A percentile compares a stretch with the other conserved stretches of the same genome.
Evolutionary conservation across 495 filamentous ascomycete genomes (phyloP).

Genomic region (Podospora pseudocomata): DNA sequence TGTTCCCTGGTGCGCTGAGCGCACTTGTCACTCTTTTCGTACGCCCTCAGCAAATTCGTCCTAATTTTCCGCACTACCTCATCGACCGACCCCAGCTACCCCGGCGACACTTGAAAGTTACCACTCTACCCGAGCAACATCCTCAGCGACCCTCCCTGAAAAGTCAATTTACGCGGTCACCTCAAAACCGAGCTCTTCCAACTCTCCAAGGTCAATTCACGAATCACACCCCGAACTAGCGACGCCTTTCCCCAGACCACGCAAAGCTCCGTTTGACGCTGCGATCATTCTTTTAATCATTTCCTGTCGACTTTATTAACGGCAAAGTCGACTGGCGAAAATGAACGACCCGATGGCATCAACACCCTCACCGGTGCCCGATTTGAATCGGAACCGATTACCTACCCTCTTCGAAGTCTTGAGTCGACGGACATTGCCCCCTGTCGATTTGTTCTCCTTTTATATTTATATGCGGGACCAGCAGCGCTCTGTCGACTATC

Average conservation of each 20-base stretch:
- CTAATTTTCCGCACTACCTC: neutral
- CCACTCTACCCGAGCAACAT: neutral
- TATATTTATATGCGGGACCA: conserved; percentile 99
- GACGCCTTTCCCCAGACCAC: neutral
- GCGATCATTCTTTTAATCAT: neutral
- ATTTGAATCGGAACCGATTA: conserved; percentile 68
- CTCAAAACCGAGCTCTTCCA: neutral
- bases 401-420: conserved; percentile 94
- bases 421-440: conserved; percentile 81
- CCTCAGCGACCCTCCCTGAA: neutral
- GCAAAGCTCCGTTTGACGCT: neutral
- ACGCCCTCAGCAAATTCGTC: neutral
- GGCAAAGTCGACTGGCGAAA: conserved; percentile 14
- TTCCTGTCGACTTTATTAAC: conserved; percentile 2
- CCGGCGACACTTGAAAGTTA: neutral
- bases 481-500: conserved; percentile 93
- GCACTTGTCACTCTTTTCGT: conserved; percentile 18
- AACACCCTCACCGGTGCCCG: conserved; percentile 43
- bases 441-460: conserved; percentile 96
- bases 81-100: neutral
- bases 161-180: conserved; percentile 7
- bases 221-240: neutral
- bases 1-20: conserved; percentile 19
- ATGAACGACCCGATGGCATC: conserved; percentile 38
- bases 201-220: neutral